Base-by-base conservation (phyloP, 2,329 filamentous ascomycete species). In the Paraphaeosphaeria sporulosa region DNA sequence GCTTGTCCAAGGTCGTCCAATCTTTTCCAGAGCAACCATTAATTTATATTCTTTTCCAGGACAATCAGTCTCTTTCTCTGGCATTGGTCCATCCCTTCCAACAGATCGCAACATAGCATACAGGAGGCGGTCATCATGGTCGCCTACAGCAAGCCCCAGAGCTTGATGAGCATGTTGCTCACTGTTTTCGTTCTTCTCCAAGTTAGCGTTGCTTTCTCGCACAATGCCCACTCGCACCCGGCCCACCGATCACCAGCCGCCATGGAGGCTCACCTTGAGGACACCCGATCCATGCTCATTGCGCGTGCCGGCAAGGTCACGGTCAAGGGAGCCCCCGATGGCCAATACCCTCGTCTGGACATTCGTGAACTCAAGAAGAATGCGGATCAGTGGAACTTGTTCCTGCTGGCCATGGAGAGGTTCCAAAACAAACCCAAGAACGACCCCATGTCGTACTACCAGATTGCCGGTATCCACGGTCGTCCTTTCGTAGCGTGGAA, bases 391-490 rank as follows among this genome's bases (percentile, higher is more conserved):
- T 93, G 89, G 87, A 92, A 91, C 72, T 78, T 96, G 60, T 96
- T 90, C 76, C 81, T 96, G 27, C 84, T 94, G 51, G 90, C 89
- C 13, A 83, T 95, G 68, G 87, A 86, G 74, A 87, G 88, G 79
- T 87, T 94, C 81, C 89, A 92, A 78, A 85, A 82, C 62, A 86
- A 86, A 58, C 81, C 88, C 64, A 89, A 93, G 77, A 81, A 82
- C 32, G 82, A 87, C 62, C 82, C 83, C 57, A 82, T 90, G 40
- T 94, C 92, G 43, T 95, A 88, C 82, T 96, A 93, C 78, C 87
- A 92, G 71, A 85, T 96, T 68, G 85, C 89, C 60, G 91, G 92
- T 90, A 92, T 96, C 66, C 93, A 96, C 76, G 93, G 92, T 19
- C 88, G 90, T 62, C 93, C 93, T 1, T 87, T 81, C 64, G 73